phyloP scores from a whole-genome alignment of 192 early-diverging fungal species.

The Coemansia umbellata region DNA sequence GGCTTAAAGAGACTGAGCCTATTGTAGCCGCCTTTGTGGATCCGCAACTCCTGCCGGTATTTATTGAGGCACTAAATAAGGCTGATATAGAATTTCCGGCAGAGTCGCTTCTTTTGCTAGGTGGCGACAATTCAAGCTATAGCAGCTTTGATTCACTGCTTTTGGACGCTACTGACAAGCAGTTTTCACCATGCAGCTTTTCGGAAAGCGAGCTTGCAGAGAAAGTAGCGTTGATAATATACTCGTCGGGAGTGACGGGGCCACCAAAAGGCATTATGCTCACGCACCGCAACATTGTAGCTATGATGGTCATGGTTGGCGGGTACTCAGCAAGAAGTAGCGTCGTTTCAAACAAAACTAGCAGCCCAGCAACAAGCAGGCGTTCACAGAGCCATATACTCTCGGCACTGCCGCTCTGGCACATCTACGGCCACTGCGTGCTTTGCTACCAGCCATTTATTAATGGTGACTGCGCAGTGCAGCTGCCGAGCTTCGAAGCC shows the following conservation, averaged over 20 bases:
- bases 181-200: background rate
- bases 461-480: conserved; percentile 19
- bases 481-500: conserved; percentile 7
- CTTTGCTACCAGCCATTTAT: conserved; percentile 32
- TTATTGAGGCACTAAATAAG: background rate
- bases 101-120: background rate
- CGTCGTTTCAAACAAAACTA: background rate
- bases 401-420: conserved; percentile 15
- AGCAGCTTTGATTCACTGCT: background rate
- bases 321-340: conserved; percentile 6
- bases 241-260: conserved; percentile 44
- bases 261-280: conserved; percentile 33
- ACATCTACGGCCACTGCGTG: conserved; percentile 33
- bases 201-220: background rate
- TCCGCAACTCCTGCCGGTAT: conserved; percentile 10
- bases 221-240: conserved; percentile 23
- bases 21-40: conserved; percentile 21
- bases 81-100: background rate
- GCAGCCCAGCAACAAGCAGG: background rate
- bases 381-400: conserved; percentile 2
- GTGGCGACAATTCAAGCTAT: background rate
- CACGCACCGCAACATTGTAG: conserved; percentile 34
- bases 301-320: conserved; percentile 4
- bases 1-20: background rate
- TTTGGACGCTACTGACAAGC: background rate